Percentiles rank a stretch among this genome's conserved stretches.
Evolutionary conservation across 2,329 filamentous ascomycete species (phyloP).

Genomic region (Neodidymelliopsis sp.): DNA sequence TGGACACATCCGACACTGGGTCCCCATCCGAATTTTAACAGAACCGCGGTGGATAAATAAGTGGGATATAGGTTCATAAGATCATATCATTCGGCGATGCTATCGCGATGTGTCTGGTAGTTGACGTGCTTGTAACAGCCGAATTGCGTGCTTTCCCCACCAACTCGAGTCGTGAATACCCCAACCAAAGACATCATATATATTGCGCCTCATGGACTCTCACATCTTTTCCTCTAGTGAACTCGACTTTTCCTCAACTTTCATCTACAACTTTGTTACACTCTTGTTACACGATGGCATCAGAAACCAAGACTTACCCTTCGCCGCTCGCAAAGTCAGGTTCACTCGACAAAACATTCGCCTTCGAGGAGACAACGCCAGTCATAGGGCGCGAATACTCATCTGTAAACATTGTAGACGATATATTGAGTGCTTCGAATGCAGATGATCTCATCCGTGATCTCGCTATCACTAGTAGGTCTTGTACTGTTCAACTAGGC

Average conservation of each 20-base stretch:
- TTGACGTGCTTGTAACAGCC: slow-evolving; percentile 9
- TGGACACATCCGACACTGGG: background rate
- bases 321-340: slow-evolving; percentile 21
- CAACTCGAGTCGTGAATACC: background rate
- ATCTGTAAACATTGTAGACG: slow-evolving; percentile 62
- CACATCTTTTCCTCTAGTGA: no score
- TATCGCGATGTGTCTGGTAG: background rate
- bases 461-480: slow-evolving; percentile 57
- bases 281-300: slow-evolving; percentile 4
- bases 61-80: background rate
- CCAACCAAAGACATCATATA: no score
- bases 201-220: no score
- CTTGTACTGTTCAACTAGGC: background rate
- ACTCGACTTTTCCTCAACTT: no score
- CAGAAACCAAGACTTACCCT: slow-evolving; percentile 4
- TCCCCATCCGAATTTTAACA: no score
- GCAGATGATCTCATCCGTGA: slow-evolving; percentile 70
- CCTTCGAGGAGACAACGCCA: slow-evolving; percentile 62
- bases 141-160: slow-evolving; percentile 13
- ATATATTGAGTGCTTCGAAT: slow-evolving; percentile 69
- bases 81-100: slow-evolving; percentile 1
- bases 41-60: background rate
- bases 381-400: slow-evolving; percentile 69
- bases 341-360: slow-evolving; percentile 21
- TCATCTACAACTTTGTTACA: no score